Percentiles rank a stretch among this genome's conserved stretches.
These are phyloP conservation scores for Gossypium armourianum DNA, from an alignment of 441 rosid genomes.

Conservation along the genomic window DNA sequence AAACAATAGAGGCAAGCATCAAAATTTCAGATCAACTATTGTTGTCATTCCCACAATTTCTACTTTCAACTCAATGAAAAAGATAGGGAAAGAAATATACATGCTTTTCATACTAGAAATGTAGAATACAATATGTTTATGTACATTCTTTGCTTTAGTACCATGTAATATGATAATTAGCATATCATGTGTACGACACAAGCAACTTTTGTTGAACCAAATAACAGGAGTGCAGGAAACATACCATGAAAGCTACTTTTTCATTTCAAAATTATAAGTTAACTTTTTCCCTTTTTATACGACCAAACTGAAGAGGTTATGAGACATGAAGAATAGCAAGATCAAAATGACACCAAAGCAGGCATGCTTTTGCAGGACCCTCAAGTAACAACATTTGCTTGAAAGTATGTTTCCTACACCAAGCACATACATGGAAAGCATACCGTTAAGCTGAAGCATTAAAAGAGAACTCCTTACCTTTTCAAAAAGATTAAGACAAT, in stretches of 20 bases:
- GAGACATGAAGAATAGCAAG: neutral
- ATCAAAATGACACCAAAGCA: neutral
- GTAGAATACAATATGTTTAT: neutral
- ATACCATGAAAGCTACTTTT: neutral
- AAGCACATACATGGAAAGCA: neutral
- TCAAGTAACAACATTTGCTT: neutral
- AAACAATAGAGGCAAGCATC: neutral
- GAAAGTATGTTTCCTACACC: neutral
- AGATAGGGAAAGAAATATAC: neutral
- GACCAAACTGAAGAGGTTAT: neutral
- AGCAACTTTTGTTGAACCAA: neutral
- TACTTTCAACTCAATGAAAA: neutral
- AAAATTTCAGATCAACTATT: neutral
- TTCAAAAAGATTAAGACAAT: slow-evolving; percentile 91
- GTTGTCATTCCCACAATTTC: neutral
- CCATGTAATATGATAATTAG: neutral
- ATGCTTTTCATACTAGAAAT: neutral
- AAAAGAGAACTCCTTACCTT: slow-evolving; percentile 38
- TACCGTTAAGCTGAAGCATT: neutral
- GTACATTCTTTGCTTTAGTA: neutral
- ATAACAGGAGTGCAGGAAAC: neutral
- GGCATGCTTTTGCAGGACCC: neutral
- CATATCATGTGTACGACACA: neutral
- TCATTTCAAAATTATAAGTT: neutral
- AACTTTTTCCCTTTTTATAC: neutral